Evolutionary conservation across 305 asterid genomes (phyloP), one percentile per base, ranked within the genome.

Genomic region (Fraxinus velutina): DNA sequence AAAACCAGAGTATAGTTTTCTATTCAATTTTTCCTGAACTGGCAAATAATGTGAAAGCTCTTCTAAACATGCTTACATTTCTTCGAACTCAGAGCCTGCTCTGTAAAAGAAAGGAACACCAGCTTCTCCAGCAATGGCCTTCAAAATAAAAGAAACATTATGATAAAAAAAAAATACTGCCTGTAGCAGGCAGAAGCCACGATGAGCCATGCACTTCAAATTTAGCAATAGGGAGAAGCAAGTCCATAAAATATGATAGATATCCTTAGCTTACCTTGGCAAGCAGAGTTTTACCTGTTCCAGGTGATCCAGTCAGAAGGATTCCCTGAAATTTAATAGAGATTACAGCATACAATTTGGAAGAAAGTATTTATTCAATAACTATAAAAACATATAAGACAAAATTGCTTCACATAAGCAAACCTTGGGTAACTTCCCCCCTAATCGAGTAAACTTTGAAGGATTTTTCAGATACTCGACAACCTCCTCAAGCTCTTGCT

Each of bases 121-220:
- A 29, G 99, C 99, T 90, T 96, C 99, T 79, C 98, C 99, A 87
- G 99, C 98, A 80, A 96, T 96, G 78, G 99, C 99, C 99, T 96
- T 90, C 87, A 91, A 83, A 87, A 74, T 80, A 70, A 79, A 89
- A 83, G 83, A 87, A 73, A 79, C 79, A 83, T 34, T 64, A 84
- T 29, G 34, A 42, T 85, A 22, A 85, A 4, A 32, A 83, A 21
- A 81, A 22, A 78, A 50, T 15, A 82, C 39, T 37, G 71, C 68
- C 24, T 15, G 66, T 76, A 47, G 32, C 10, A 75, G 76, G 70
- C 55, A 86, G 76, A 32, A 21, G 7, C 21, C 39, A 27, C 9
- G 10, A 75, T 75, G 22, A 44, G 13, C 37, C 22, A 75, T 44
- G 24, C 79, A 44, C 37, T 32, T 39, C 30, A 42, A 42, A 17